Percentiles rank a stretch among this genome's conserved stretches.
phyloP scores from a whole-genome alignment of 1,284 basidiomycete genomes.

The Ganoderma multipileum region DNA sequence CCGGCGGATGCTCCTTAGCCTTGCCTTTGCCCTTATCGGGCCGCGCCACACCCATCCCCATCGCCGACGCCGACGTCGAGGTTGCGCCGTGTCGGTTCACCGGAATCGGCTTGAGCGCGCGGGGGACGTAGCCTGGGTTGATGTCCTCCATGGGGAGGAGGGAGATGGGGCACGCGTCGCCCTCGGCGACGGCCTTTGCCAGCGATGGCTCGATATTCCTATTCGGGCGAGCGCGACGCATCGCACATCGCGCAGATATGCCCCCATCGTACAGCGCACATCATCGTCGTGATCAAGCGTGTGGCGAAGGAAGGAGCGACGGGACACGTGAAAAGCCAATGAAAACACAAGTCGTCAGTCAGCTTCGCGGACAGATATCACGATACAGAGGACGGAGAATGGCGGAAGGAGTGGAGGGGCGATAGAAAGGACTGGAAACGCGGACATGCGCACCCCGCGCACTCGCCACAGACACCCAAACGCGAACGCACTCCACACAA shows the following conservation, averaged over 20 bases:
- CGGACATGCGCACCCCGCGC: slow-evolving; percentile 5
- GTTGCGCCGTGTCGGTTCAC: slow-evolving; percentile 29
- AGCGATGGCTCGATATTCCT: slow-evolving; percentile 66
- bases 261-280: slow-evolving; percentile 2
- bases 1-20: slow-evolving; percentile 41
- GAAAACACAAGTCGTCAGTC: slow-evolving; percentile 5
- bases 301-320: background rate
- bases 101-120: slow-evolving; percentile 47
- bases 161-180: slow-evolving; percentile 83
- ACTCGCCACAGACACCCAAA: background rate
- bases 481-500: background rate
- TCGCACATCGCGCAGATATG: background rate
- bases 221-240: slow-evolving; percentile 22
- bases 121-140: slow-evolving; percentile 73
- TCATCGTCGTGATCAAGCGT: slow-evolving; percentile 14
- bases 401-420: background rate
- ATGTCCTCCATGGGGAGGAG: slow-evolving; percentile 80
- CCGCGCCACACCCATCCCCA: slow-evolving; percentile 30
- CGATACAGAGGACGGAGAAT: background rate
- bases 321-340: slow-evolving; percentile 5
- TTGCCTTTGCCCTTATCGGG: slow-evolving; percentile 44
- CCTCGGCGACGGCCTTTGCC: slow-evolving; percentile 74
- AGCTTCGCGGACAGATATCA: slow-evolving; percentile 11
- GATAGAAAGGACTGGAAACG: slow-evolving; percentile 9
- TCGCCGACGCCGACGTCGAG: slow-evolving; percentile 31